phyloP scores from a whole-genome alignment of 2,329 filamentous ascomycete genomes.

The Fusarium pseudocircinatum region DNA sequence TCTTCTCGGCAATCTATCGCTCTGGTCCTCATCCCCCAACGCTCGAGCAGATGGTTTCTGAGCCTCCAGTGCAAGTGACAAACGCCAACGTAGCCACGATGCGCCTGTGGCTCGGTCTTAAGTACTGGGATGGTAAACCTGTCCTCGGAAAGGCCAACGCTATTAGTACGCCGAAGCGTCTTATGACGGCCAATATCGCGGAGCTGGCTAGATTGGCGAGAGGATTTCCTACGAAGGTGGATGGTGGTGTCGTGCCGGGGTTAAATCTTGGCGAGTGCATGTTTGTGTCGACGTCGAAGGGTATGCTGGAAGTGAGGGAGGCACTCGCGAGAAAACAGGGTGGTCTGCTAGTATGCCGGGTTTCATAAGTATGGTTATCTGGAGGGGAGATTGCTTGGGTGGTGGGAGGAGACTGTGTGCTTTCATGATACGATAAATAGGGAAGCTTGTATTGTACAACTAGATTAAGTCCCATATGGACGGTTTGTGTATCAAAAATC shows the following conservation, averaged over 20 bases:
- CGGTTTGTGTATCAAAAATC: conserved; percentile 37
- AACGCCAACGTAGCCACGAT: conserved; percentile 76
- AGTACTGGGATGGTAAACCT: conserved; percentile 87
- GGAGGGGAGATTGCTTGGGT: background rate
- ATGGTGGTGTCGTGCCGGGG: conserved; percentile 76
- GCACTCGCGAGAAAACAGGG: conserved; percentile 83
- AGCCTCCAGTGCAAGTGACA: conserved; percentile 68
- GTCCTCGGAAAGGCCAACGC: conserved; percentile 74
- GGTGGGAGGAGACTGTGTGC: conserved; percentile 17
- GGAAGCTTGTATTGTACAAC: conserved; percentile 43
- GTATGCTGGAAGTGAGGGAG: conserved; percentile 83
- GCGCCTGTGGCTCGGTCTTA: conserved; percentile 87
- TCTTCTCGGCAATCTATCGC: conserved; percentile 82
- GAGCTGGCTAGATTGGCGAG: conserved; percentile 73
- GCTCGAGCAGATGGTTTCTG: conserved; percentile 55
- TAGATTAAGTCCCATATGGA: conserved; percentile 37
- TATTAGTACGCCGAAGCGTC: conserved; percentile 78
- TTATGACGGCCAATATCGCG: conserved; percentile 71
- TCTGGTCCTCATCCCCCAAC: conserved; percentile 66
- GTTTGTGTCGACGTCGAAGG: conserved; percentile 80
- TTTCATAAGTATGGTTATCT: conserved; percentile 52
- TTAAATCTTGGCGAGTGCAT: conserved; percentile 84
- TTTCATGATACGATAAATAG: conserved; percentile 36
- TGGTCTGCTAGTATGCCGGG: conserved; percentile 81
- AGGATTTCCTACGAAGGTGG: conserved; percentile 67